Percentiles rank a stretch among this genome's conserved stretches.
phyloP scores from a whole-genome alignment of 345 rosid species.

The Erucastrum elatum region DNA sequence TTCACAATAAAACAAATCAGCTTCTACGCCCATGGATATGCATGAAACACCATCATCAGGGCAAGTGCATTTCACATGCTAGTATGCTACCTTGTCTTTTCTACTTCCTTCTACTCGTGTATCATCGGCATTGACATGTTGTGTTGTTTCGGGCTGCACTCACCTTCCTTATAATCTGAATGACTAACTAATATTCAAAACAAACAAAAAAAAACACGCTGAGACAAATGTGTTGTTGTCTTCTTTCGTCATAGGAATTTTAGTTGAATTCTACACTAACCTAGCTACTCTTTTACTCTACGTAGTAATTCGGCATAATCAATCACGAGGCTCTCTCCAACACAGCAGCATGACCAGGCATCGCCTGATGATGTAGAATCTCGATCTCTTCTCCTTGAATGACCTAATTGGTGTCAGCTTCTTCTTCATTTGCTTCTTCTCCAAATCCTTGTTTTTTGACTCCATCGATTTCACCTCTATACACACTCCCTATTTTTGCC shows the following conservation, averaged over 20 bases:
- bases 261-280: background rate
- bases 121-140: background rate
- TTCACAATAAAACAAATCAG: background rate
- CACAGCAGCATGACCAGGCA: slow-evolving; percentile 71
- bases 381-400: slow-evolving; percentile 62
- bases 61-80: background rate
- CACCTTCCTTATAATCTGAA: background rate
- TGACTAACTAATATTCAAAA: too few relatives aligned
- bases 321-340: slow-evolving; percentile 44
- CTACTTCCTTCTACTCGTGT: background rate
- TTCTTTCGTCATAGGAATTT: background rate
- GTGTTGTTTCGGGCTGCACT: background rate
- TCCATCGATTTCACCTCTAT: slow-evolving; percentile 37
- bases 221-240: background rate
- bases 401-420: slow-evolving; percentile 38
- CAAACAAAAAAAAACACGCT: background rate
- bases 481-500: slow-evolving; percentile 4
- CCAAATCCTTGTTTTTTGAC: slow-evolving; percentile 20
- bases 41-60: background rate
- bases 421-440: slow-evolving; percentile 42
- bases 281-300: background rate
- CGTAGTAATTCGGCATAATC: background rate
- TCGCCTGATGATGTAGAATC: slow-evolving; percentile 58
- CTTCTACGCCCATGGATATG: background rate
- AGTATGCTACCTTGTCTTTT: background rate